Percentiles rank a stretch among this genome's conserved stretches.
phyloP scores from a whole-genome alignment of 2,329 filamentous ascomycete species.

The Fusarium mangiferae region DNA sequence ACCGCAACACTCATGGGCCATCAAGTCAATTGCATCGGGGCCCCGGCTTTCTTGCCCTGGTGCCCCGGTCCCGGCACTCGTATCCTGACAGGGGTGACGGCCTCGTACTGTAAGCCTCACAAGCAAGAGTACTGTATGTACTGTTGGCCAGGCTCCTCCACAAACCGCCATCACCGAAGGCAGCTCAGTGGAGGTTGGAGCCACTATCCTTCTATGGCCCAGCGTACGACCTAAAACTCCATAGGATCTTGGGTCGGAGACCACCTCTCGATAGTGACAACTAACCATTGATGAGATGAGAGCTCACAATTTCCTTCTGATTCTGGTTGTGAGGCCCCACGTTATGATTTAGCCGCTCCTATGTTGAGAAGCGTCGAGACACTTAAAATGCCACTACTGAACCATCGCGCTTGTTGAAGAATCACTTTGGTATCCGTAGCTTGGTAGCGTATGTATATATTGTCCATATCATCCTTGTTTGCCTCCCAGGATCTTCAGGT shows the following conservation, averaged over 20 bases:
- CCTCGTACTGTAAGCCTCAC: conserved; percentile 37
- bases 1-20: not conserved
- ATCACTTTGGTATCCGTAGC: not conserved
- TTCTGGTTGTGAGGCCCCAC: not conserved
- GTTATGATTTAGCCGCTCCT: not conserved
- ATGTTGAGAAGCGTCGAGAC: conserved; percentile 13
- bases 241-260: not conserved
- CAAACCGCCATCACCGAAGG: conserved; percentile 22
- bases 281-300: not conserved
- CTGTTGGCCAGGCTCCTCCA: conserved; percentile 9
- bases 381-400: conserved; percentile 8
- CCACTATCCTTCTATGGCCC: conserved; percentile 3
- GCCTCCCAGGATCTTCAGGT: conserved; percentile 1
- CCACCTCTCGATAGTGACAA: not conserved
- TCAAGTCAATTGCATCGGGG: conserved; percentile 22
- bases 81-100: conserved; percentile 29
- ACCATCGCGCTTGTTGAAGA: conserved; percentile 2
- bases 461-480: not conserved
- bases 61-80: conserved; percentile 33
- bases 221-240: conserved; percentile 14
- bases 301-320: not conserved
- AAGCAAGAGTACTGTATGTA: not conserved
- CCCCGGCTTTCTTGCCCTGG: conserved; percentile 28
- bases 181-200: conserved; percentile 20
- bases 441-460: not conserved